Evolutionary conservation across 108 stramenopile species (phyloP).

Genomic region (Aurantiochytrium sp.): DNA sequence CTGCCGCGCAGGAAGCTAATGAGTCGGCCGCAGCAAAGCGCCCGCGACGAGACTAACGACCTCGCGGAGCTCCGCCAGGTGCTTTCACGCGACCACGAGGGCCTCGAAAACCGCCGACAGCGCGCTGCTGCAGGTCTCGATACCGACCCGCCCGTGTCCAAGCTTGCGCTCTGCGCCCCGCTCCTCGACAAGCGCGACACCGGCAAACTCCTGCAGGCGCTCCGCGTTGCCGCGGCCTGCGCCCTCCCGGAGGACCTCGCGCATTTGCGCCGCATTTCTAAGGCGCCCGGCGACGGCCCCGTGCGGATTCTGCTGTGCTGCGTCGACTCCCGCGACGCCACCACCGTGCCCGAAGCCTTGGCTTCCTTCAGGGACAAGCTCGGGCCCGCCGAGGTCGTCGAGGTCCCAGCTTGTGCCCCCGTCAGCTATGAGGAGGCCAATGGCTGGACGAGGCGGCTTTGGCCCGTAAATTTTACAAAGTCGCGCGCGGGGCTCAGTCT

Average conservation of each 20-base stretch:
- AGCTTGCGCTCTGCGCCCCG: neutral
- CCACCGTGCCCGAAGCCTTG: neutral
- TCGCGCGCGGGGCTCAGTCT: neutral
- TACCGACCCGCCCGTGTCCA: neutral
- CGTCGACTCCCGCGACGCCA: neutral
- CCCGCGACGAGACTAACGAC: neutral
- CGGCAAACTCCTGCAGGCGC: neutral
- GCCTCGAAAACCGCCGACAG: neutral
- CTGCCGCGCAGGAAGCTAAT: neutral
- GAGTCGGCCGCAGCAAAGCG: neutral
- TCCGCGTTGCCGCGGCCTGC: neutral
- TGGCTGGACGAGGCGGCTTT: neutral
- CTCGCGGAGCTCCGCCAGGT: neutral
- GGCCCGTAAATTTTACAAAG: neutral
- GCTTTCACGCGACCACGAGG: neutral
- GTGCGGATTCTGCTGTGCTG: neutral
- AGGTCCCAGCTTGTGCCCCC: neutral
- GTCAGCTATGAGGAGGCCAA: constrained; percentile 7
- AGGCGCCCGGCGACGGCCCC: neutral
- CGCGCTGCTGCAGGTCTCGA: neutral
- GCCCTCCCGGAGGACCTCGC: neutral
- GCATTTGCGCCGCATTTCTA: neutral
- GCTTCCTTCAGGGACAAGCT: neutral
- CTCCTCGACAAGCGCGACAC: neutral
- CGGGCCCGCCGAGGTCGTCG: neutral